Evolutionary conservation across 75 land plant species (phyloP).

Genomic region (Gnetum montanum): DNA sequence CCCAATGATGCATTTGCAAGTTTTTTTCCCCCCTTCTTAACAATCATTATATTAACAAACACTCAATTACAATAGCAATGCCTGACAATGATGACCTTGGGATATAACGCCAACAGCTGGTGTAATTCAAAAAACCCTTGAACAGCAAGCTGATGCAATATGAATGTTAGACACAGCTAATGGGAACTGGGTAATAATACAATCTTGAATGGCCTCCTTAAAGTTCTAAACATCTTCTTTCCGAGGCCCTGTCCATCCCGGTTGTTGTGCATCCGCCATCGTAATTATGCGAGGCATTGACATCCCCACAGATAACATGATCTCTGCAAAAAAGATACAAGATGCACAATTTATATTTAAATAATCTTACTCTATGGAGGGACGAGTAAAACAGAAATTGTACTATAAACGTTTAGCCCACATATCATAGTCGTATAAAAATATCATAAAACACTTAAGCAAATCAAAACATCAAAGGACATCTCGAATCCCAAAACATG

Average conservation of each 20-base stretch:
- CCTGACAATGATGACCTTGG: neutral
- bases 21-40: neutral
- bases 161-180: too few relatives aligned
- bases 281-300: slow-evolving; percentile 41
- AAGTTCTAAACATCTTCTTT: slow-evolving; percentile 7
- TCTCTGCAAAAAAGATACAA: too few relatives aligned
- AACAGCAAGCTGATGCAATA: too few relatives aligned
- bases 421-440: too few relatives aligned
- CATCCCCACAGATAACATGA: slow-evolving; percentile 44
- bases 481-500: neutral
- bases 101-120: neutral
- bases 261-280: slow-evolving; percentile 13
- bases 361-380: too few relatives aligned
- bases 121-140: too few relatives aligned
- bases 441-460: too few relatives aligned
- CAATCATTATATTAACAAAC: neutral
- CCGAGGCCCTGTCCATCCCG: slow-evolving; percentile 10
- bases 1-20: neutral
- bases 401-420: too few relatives aligned
- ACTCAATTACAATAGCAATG: neutral
- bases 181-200: too few relatives aligned
- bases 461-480: neutral
- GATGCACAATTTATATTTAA: too few relatives aligned
- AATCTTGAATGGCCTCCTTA: neutral
- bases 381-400: too few relatives aligned